Evolutionary conservation across 441 rosid species (phyloP).

Genomic region (Codiaeum variegatum): DNA sequence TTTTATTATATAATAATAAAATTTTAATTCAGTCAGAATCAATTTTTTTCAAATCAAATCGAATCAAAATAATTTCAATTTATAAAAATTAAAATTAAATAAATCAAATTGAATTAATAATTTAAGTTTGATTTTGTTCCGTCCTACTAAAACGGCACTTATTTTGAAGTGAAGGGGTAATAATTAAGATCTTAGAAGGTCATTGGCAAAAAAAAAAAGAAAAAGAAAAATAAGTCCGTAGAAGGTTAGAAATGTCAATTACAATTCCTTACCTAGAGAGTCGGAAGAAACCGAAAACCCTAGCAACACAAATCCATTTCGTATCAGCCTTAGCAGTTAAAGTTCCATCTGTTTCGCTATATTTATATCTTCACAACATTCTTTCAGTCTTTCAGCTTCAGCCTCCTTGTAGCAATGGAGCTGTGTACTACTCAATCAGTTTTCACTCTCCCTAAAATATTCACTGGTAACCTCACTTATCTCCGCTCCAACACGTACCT

Average conservation of each 20-base stretch:
- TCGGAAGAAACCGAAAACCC: not conserved
- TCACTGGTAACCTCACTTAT: constrained; percentile 9
- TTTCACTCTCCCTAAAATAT: constrained; percentile 2
- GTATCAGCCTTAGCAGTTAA: not conserved
- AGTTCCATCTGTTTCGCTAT: not conserved
- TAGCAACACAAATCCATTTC: not conserved
- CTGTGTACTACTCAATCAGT: constrained; percentile 5
- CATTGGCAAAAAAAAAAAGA: too few relatives aligned
- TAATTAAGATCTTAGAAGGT: too few relatives aligned
- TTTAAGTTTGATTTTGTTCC: too few relatives aligned
- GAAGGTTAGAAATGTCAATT: not conserved
- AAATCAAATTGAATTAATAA: too few relatives aligned
- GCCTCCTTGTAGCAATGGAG: constrained; percentile 4
- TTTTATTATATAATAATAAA: too few relatives aligned
- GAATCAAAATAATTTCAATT: too few relatives aligned
- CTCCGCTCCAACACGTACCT: constrained; percentile 15
- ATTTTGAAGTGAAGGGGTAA: too few relatives aligned
- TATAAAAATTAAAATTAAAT: too few relatives aligned
- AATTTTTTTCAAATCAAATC: too few relatives aligned
- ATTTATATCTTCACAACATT: not conserved
- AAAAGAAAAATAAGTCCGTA: too few relatives aligned
- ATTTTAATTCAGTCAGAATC: too few relatives aligned
- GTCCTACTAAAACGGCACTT: too few relatives aligned
- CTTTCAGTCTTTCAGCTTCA: not conserved
- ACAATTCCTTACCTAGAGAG: not conserved